Evolutionary conservation across 1,284 basidiomycete genomes (phyloP).

Genomic region (Apiotrichum gracile): DNA sequence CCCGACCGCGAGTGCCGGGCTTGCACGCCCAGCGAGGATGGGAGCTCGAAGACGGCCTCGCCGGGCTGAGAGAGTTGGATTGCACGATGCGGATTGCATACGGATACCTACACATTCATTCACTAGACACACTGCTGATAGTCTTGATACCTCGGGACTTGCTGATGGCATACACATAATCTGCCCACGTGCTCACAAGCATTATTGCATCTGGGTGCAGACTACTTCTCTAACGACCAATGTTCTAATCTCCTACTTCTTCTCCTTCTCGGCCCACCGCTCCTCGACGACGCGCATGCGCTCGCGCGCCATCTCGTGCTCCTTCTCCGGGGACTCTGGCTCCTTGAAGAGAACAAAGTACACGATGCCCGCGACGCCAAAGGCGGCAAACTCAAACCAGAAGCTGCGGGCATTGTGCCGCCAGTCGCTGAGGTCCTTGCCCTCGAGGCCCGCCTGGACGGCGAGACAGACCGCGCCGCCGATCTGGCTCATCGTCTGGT

Average conservation of each 20-base stretch:
- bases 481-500: slow-evolving; percentile 36
- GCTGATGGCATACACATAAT: too few species aligned
- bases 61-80: too few species aligned
- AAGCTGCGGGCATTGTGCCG: slow-evolving; percentile 22
- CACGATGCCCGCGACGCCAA: slow-evolving; percentile 20
- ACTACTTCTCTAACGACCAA: too few species aligned
- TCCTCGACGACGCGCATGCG: slow-evolving; percentile 23
- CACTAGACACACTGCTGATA: too few species aligned
- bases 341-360: slow-evolving; percentile 30
- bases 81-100: too few species aligned
- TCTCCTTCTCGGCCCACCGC: neutral
- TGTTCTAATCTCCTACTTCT: too few species aligned
- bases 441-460: slow-evolving; percentile 41
- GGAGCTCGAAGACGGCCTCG: too few species aligned
- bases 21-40: neutral
- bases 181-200: too few species aligned
- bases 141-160: too few species aligned
- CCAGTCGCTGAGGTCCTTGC: slow-evolving; percentile 30
- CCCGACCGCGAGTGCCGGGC: neutral
- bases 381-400: slow-evolving; percentile 36
- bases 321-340: slow-evolving; percentile 26
- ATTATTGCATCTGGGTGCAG: too few species aligned
- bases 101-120: too few species aligned
- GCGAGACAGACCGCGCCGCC: slow-evolving; percentile 34
- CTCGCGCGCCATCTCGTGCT: slow-evolving; percentile 30